Conservation (phyloP, 176 grass and related monocot genomes). For the Luzula sylvatica region DNA sequence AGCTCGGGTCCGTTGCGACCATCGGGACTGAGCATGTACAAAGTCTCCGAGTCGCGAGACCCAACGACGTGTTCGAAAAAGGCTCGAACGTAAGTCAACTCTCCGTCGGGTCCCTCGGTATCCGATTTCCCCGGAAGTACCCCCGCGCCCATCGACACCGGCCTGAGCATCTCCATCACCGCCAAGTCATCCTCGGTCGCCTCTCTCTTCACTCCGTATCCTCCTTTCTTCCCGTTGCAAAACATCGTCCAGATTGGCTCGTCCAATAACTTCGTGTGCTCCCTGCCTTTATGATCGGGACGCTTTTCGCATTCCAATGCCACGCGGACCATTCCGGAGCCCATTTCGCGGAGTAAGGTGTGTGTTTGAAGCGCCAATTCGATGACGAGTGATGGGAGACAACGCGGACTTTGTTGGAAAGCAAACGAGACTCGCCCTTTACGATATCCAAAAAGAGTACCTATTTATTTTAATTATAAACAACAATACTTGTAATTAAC, state of each 20-base stretch:
- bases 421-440: slow-evolving; percentile 40
- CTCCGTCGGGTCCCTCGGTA: slow-evolving; percentile 36
- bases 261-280: slow-evolving; percentile 37
- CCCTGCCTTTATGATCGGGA: not conserved
- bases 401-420: slow-evolving; percentile 61
- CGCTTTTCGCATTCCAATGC: slow-evolving; percentile 71
- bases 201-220: slow-evolving; percentile 50
- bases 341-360: slow-evolving; percentile 60
- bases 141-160: slow-evolving; percentile 65
- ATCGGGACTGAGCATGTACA: slow-evolving; percentile 71
- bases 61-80: slow-evolving; percentile 72
- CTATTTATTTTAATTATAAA: not conserved
- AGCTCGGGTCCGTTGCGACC: slow-evolving; percentile 56
- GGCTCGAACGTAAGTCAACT: slow-evolving; percentile 75
- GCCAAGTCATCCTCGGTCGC: slow-evolving; percentile 36
- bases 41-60: slow-evolving; percentile 62
- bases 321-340: slow-evolving; percentile 43
- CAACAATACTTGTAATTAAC: no score
- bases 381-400: slow-evolving; percentile 50
- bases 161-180: slow-evolving; percentile 62
- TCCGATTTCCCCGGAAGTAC: slow-evolving; percentile 37
- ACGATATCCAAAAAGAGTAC: slow-evolving; percentile 59
- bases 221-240: slow-evolving; percentile 58
- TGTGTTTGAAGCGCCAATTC: slow-evolving; percentile 72
- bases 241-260: slow-evolving; percentile 74